phyloP scores from a whole-genome alignment of 208 protist species.

The Strigomonas galati region DNA sequence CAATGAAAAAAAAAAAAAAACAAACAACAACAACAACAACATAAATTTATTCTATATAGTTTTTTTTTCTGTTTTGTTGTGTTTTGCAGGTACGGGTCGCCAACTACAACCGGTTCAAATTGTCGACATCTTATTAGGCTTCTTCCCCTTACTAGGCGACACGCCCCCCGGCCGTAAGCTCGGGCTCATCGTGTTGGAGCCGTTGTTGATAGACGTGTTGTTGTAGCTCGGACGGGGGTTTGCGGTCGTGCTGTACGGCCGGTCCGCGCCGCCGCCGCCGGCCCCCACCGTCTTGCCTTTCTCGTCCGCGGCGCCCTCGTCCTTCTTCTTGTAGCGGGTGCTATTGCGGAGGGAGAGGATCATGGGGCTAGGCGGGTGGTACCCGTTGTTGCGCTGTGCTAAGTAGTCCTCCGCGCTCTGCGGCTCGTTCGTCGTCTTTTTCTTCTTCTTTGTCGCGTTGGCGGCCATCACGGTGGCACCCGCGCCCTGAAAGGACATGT shows the following conservation, averaged over 20 bases:
- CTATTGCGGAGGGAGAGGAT: slow-evolving; percentile 83
- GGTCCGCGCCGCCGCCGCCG: neutral
- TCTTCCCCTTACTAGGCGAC: too few relatives aligned
- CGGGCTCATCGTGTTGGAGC: too few relatives aligned
- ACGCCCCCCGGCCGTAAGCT: too few relatives aligned
- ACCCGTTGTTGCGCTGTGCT: slow-evolving; percentile 38
- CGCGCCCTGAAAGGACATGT: neutral
- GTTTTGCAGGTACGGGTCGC: too few relatives aligned
- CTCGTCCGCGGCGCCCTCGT: neutral
- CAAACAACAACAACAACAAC: neutral
- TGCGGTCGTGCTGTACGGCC: too few relatives aligned
- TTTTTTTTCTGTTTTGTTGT: too few relatives aligned
- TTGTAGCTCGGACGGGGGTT: too few relatives aligned
- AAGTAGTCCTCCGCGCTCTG: slow-evolving; percentile 36
- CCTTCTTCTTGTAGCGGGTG: slow-evolving; percentile 27
- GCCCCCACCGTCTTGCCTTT: neutral
- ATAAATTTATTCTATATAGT: slow-evolving; percentile 9
- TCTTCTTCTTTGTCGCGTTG: neutral
- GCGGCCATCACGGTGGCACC: too few relatives aligned
- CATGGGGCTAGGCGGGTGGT: slow-evolving; percentile 79
- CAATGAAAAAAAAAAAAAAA: slow-evolving; percentile 6
- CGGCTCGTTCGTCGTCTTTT: neutral
- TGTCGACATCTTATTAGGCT: too few relatives aligned
- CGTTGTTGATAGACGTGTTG: too few relatives aligned
- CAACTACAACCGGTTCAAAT: too few relatives aligned